These are phyloP conservation scores for Luffa aegyptiaca DNA, from an alignment of 306 rosid genomes.

Conservation along the genomic window DNA sequence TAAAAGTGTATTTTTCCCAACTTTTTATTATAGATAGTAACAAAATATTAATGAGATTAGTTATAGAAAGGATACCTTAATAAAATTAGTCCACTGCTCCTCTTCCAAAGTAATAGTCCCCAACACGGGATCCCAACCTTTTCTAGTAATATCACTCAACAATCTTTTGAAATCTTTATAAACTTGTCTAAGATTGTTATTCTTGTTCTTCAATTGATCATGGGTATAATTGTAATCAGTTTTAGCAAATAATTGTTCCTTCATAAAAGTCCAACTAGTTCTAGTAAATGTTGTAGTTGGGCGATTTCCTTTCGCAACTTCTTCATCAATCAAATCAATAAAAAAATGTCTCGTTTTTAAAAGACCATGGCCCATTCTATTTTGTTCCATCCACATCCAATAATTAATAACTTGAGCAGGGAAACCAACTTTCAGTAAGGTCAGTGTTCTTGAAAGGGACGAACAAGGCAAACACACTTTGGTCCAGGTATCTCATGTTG, in stretches of 20 bases:
- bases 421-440: slow-evolving; percentile 72
- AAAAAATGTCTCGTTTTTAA: background rate
- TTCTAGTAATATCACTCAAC: background rate
- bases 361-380: too few relatives aligned
- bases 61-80: background rate
- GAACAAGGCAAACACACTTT: slow-evolving; percentile 49
- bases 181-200: background rate
- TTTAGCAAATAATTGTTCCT: background rate
- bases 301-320: background rate
- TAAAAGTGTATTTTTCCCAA: too few relatives aligned
- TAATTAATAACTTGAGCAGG: slow-evolving; percentile 36
- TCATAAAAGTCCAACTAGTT: background rate
- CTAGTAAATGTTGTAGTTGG: background rate
- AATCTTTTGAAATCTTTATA: background rate
- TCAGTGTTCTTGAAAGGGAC: slow-evolving; percentile 27
- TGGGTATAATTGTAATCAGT: background rate
- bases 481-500: slow-evolving; percentile 47
- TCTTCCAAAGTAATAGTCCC: background rate
- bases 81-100: background rate
- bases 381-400: too few relatives aligned
- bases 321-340: background rate
- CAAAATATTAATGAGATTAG: too few relatives aligned
- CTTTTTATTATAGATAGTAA: too few relatives aligned
- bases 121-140: background rate
- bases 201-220: background rate